These are phyloP conservation scores for Calycina herbarum DNA, from an alignment of 2,329 filamentous ascomycete species.

Conservation along the genomic window DNA sequence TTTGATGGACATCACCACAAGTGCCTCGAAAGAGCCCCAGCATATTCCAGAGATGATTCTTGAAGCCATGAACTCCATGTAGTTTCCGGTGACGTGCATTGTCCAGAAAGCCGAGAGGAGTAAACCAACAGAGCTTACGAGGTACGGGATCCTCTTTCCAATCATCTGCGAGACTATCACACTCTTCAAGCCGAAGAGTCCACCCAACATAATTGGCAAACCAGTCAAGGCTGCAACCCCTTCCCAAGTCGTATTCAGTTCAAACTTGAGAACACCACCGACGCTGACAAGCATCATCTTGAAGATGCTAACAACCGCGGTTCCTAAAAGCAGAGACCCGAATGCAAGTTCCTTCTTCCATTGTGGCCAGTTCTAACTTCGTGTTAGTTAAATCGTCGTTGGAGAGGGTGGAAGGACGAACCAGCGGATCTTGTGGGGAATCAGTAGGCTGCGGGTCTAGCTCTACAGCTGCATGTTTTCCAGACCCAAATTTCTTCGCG, in stretches of 20 bases:
- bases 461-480: constrained; percentile 18
- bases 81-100: constrained; percentile 44
- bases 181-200: constrained; percentile 46
- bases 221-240: constrained; percentile 52
- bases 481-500: constrained; percentile 10
- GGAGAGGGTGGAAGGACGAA: constrained; percentile 36
- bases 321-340: constrained; percentile 47
- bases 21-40: constrained; percentile 59
- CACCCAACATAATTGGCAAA: constrained; percentile 52
- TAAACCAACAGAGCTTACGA: constrained; percentile 47
- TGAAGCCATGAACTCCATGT: constrained; percentile 50
- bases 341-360: constrained; percentile 56
- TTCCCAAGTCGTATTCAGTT: constrained; percentile 48
- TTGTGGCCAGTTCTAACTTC: constrained; percentile 54
- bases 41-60: constrained; percentile 56
- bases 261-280: constrained; percentile 45
- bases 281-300: constrained; percentile 56
- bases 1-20: constrained; percentile 53
- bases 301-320: constrained; percentile 49
- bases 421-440: constrained; percentile 54
- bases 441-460: constrained; percentile 54
- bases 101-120: constrained; percentile 54
- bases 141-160: constrained; percentile 56
- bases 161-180: constrained; percentile 47
- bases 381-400: background rate